phyloP scores from a whole-genome alignment of 805 yeast genomes.

The Wickerhamomyces canadensis region DNA sequence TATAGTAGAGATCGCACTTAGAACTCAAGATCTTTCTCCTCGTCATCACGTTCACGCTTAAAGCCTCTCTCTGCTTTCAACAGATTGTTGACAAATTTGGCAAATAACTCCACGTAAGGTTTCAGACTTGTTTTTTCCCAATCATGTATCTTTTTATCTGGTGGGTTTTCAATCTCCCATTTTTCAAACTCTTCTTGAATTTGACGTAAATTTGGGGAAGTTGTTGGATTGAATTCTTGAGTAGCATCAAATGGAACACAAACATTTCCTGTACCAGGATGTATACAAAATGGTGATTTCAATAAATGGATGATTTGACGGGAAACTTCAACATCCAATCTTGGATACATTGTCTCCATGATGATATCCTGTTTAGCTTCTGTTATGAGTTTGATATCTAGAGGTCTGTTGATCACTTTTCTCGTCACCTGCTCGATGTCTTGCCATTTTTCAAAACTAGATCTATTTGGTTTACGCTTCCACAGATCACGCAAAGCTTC shows the following conservation, averaged over 20 bases:
- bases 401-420: conserved; percentile 29
- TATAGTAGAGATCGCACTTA: conserved; percentile 2
- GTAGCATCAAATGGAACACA: conserved; percentile 71
- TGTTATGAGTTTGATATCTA: conserved; percentile 43
- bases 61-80: conserved; percentile 45
- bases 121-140: conserved; percentile 65
- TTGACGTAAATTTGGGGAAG: conserved; percentile 68
- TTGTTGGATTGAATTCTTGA: conserved; percentile 66
- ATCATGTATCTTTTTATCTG: conserved; percentile 28
- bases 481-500: conserved; percentile 53
- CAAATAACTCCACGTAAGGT: conserved; percentile 65
- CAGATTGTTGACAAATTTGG: conserved; percentile 52
- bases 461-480: conserved; percentile 44
- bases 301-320: conserved; percentile 84
- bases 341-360: conserved; percentile 77
- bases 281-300: conserved; percentile 95
- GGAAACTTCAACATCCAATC: conserved; percentile 91
- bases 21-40: conserved; percentile 17
- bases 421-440: conserved; percentile 56
- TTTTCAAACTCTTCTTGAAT: conserved; percentile 61
- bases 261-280: conserved; percentile 91
- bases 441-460: conserved; percentile 69
- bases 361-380: conserved; percentile 81
- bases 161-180: conserved; percentile 30
- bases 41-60: conserved; percentile 37